Conservation (phyloP, 1,139 yeast genomes). For the Geotrichum phurueaensis region DNA sequence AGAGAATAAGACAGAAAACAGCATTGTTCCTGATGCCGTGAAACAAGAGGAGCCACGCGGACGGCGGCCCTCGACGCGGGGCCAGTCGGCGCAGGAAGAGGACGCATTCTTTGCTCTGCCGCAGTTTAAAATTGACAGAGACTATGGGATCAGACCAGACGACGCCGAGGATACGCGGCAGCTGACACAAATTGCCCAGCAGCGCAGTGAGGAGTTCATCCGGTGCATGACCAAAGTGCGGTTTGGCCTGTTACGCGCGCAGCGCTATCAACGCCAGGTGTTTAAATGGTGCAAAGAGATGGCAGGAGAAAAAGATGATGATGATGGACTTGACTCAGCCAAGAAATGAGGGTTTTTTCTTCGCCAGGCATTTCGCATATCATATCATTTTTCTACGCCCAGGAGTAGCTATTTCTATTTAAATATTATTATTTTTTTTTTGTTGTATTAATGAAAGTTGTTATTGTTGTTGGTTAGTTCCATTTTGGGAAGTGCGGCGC, state of each 20-base stretch:
- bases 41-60: constrained; percentile 10
- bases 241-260: constrained; percentile 70
- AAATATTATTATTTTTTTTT: not conserved
- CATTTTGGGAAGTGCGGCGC: not conserved
- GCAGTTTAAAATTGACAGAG: constrained; percentile 41
- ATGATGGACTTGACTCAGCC: constrained; percentile 13
- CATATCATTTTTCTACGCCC: not conserved
- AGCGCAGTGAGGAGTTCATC: constrained; percentile 85
- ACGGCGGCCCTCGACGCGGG: constrained; percentile 1
- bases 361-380: not conserved
- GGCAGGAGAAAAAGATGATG: constrained; percentile 50
- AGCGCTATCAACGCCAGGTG: constrained; percentile 61
- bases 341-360: not conserved
- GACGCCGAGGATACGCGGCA: constrained; percentile 62
- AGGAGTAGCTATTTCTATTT: not conserved
- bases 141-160: constrained; percentile 44
- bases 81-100: not conserved
- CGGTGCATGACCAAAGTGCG: constrained; percentile 68
- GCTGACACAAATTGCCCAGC: constrained; percentile 64
- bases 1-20: constrained; percentile 21
- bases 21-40: not conserved
- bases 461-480: not conserved
- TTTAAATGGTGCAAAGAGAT: constrained; percentile 81
- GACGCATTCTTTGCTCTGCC: constrained; percentile 69
- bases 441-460: not conserved